Percentiles rank a stretch among this genome's conserved stretches.
Evolutionary conservation across 306 rosid species (phyloP).

Genomic region (Albizia julibrissin): DNA sequence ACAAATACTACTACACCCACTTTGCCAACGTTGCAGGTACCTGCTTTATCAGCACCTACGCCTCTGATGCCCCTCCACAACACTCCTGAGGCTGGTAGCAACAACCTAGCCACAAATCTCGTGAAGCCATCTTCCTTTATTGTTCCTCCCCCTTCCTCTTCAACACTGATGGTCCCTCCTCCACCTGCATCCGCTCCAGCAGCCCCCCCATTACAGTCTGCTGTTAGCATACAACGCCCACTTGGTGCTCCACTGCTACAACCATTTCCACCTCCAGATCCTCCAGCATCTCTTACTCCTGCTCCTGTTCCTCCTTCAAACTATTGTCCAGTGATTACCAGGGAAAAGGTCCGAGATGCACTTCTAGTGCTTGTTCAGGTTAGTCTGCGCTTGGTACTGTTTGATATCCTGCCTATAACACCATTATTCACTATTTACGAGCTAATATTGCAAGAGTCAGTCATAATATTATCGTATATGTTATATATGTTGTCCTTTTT

Average conservation of each 20-base stretch:
- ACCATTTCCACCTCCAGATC: slow-evolving; percentile 69
- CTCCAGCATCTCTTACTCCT: slow-evolving; percentile 65
- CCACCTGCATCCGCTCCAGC: slow-evolving; percentile 47
- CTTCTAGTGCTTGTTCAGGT: slow-evolving; percentile 68
- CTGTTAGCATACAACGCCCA: slow-evolving; percentile 47
- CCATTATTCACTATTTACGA: neutral
- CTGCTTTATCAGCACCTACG: slow-evolving; percentile 44
- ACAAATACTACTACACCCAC: slow-evolving; percentile 42
- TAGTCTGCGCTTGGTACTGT: slow-evolving; percentile 33
- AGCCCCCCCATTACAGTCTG: slow-evolving; percentile 57
- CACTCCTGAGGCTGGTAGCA: slow-evolving; percentile 45
- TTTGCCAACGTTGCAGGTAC: slow-evolving; percentile 52
- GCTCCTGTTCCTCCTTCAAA: slow-evolving; percentile 40
- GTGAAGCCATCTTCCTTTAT: slow-evolving; percentile 57
- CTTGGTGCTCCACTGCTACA: slow-evolving; percentile 63
- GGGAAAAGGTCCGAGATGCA: slow-evolving; percentile 67
- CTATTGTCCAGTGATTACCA: slow-evolving; percentile 48
- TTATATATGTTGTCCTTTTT: neutral
- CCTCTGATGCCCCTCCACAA: slow-evolving; percentile 45
- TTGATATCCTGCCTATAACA: slow-evolving; percentile 12
- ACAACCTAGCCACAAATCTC: slow-evolving; percentile 44
- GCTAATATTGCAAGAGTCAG: neutral
- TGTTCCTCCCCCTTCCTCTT: slow-evolving; percentile 48
- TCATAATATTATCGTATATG: neutral
- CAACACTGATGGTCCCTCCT: slow-evolving; percentile 41